phyloP scores from a whole-genome alignment of 2,329 filamentous ascomycete genomes.

The Colletotrichum tropicicola region DNA sequence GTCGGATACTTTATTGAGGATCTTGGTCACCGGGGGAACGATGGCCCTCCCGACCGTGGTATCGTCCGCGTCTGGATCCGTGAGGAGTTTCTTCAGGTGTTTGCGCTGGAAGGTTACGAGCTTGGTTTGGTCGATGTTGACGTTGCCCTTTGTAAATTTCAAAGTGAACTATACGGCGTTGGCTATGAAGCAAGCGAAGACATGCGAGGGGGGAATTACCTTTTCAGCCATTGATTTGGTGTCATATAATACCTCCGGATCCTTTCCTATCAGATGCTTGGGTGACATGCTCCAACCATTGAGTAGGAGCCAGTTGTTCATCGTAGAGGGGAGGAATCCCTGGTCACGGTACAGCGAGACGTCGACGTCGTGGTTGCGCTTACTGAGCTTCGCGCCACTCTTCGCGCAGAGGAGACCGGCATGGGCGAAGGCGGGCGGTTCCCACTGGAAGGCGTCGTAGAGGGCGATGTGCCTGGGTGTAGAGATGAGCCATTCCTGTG shows the following conservation, averaged over 20 bases:
- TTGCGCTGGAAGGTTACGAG: slow-evolving; percentile 80
- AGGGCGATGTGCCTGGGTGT: slow-evolving; percentile 78
- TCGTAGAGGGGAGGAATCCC: slow-evolving; percentile 56
- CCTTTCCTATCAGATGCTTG: slow-evolving; percentile 49
- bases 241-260: slow-evolving; percentile 71
- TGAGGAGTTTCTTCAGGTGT: slow-evolving; percentile 56
- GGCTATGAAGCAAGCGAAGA: slow-evolving; percentile 29
- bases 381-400: slow-evolving; percentile 83
- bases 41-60: slow-evolving; percentile 20
- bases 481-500: slow-evolving; percentile 91
- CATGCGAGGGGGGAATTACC: slow-evolving; percentile 49
- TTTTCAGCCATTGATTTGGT: slow-evolving; percentile 76
- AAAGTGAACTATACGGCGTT: slow-evolving; percentile 73
- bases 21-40: slow-evolving; percentile 17
- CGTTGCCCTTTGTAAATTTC: slow-evolving; percentile 91
- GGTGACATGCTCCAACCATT: slow-evolving; percentile 82
- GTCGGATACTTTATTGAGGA: slow-evolving; percentile 19
- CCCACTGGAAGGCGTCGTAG: slow-evolving; percentile 83
- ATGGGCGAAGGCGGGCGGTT: slow-evolving; percentile 79
- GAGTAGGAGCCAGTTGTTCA: slow-evolving; percentile 85
- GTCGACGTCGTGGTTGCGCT: slow-evolving; percentile 72
- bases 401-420: slow-evolving; percentile 77
- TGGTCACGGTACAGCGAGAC: slow-evolving; percentile 59
- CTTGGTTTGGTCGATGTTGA: slow-evolving; percentile 83
- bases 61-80: slow-evolving; percentile 24